Evolutionary conservation across 1,139 yeast genomes (phyloP).

Genomic region (Kluyveromyces sp.): DNA sequence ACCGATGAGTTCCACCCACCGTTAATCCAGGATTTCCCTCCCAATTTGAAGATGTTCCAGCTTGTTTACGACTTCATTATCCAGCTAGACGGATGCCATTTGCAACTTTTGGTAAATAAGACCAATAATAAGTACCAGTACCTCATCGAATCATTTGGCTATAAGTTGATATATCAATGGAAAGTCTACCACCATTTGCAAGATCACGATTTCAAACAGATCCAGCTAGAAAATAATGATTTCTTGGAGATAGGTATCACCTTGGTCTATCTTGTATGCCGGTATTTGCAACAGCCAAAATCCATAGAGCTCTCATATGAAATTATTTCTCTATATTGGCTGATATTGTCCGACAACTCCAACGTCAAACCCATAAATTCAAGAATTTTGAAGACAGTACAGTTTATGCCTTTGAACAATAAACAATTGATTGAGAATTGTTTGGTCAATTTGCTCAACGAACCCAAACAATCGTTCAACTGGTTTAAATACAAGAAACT

Average conservation of each 20-base stretch:
- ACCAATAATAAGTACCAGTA: constrained; percentile 15
- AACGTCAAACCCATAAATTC: constrained; percentile 16
- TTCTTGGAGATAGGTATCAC: constrained; percentile 26
- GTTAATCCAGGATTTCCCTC: constrained; percentile 9
- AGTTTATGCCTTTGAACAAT: constrained; percentile 24
- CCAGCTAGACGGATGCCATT: constrained; percentile 22
- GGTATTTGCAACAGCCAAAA: constrained; percentile 15
- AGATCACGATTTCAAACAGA: constrained; percentile 19
- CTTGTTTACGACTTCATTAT: constrained; percentile 17
- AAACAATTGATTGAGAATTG: constrained; percentile 22
- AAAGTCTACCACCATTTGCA: constrained; percentile 22
- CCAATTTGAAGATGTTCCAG: constrained; percentile 16
- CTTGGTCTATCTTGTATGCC: constrained; percentile 20
- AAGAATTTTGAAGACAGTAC: constrained; percentile 18
- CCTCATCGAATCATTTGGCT: constrained; percentile 21
- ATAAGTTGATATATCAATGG: constrained; percentile 15
- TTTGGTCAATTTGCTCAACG: constrained; percentile 13
- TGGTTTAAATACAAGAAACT: constrained; percentile 22
- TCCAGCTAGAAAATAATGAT: constrained; percentile 17
- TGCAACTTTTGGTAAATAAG: constrained; percentile 16
- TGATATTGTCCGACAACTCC: constrained; percentile 13
- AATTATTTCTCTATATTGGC: constrained; percentile 24
- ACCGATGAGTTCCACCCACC: constrained; percentile 26
- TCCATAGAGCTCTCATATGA: constrained; percentile 17
- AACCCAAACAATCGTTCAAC: constrained; percentile 10